Conservation (phyloP, 1,284 basidiomycete species). For the Tilletia setariae region DNA sequence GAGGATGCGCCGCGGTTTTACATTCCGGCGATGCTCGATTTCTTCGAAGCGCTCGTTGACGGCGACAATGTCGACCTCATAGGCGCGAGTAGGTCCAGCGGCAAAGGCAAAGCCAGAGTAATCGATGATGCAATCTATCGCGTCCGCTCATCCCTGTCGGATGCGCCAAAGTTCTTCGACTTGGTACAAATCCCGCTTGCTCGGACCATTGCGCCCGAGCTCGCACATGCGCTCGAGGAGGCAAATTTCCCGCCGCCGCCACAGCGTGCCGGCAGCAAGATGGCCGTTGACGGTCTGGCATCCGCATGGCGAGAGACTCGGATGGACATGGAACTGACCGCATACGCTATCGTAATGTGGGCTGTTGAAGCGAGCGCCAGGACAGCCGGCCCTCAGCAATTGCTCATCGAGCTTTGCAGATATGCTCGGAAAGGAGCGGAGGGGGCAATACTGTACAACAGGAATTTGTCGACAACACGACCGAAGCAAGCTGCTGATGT, state of each 20-base stretch:
- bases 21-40: not conserved
- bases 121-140: not conserved
- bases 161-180: not conserved
- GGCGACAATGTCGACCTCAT: not conserved
- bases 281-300: not conserved
- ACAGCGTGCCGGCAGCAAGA: not conserved
- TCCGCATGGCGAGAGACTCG: not conserved
- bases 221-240: not conserved
- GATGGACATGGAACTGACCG: not conserved
- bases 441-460: not conserved
- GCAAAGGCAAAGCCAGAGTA: constrained; percentile 1
- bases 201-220: not conserved
- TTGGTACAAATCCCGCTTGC: not conserved
- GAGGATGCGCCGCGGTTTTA: constrained; percentile 2
- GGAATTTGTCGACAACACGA: too few relatives aligned
- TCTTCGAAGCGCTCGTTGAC: constrained; percentile 8
- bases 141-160: not conserved
- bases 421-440: not conserved
- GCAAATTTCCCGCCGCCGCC: not conserved
- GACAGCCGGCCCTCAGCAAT: not conserved
- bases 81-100: too few relatives aligned
- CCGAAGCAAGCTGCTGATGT: too few relatives aligned
- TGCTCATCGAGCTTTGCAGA: not conserved
- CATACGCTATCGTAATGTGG: constrained; percentile 8
- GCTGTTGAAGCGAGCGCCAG: not conserved